These are phyloP conservation scores for Chaetomiaceae sp. DNA, from an alignment of 2,329 filamentous ascomycete species.

Conservation along the genomic window DNA sequence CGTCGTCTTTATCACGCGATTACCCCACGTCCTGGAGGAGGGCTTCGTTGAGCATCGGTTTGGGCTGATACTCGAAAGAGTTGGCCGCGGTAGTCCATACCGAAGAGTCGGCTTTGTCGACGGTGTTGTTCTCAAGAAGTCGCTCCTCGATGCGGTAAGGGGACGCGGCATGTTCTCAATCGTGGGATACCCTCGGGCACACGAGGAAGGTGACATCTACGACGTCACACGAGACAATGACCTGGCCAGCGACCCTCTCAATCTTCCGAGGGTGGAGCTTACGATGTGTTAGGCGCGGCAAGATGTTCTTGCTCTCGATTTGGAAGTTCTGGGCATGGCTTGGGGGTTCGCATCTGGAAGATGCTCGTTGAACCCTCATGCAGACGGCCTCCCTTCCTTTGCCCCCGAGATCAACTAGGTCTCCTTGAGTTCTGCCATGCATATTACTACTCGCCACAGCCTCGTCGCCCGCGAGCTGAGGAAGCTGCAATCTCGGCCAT, in stretches of 20 bases:
- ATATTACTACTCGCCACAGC: too few species aligned
- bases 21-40: constrained; percentile 18
- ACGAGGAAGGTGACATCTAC: constrained; percentile 2
- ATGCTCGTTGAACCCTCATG: not conserved
- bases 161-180: not conserved
- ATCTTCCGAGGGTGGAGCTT: not conserved
- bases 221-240: constrained; percentile 6
- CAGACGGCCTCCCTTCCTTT: too few species aligned
- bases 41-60: constrained; percentile 24
- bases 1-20: constrained; percentile 18
- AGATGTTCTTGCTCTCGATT: too few species aligned
- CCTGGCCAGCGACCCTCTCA: constrained; percentile 9
- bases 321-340: too few species aligned
- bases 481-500: not conserved
- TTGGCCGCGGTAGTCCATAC: not conserved
- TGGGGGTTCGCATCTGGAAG: too few species aligned
- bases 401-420: too few species aligned
- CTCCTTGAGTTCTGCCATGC: too few species aligned
- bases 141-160: not conserved
- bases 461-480: too few species aligned
- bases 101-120: constrained; percentile 18
- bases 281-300: constrained; percentile 11
- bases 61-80: constrained; percentile 14
- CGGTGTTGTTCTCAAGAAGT: constrained; percentile 11
- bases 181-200: constrained; percentile 1